Evolutionary conservation across 2,329 filamentous ascomycete species (phyloP), one percentile per base, ranked within the genome.

Genomic region (Ophiostoma piceae): DNA sequence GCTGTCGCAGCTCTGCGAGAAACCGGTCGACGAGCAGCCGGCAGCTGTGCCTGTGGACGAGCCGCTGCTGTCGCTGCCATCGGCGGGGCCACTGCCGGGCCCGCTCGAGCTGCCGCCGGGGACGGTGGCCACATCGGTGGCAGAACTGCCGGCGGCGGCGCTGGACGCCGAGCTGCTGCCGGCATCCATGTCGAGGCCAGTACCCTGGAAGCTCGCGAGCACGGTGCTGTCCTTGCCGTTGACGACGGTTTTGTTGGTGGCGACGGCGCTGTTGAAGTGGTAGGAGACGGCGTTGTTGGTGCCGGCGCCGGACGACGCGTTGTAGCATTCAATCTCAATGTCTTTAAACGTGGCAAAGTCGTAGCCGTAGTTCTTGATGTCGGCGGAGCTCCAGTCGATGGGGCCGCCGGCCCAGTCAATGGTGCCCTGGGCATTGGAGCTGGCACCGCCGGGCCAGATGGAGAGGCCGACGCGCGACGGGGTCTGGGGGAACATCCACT

Each of bases 381-480:
- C 74, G 16, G 70, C 91, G 73, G 86, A 87, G 77, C 91, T 82
- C 94, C 95, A 99, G 83, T 96, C 85, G 73, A 99, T 94, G 68
- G 86, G 81, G 75, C 95, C 95, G 77, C 95, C 95, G 22, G 94
- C 92, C 95, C 95, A 99, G 69, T 89, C 84, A 74, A 97, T 86
- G 43, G 95, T 98, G 70, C 95, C 95, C 78, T 91, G 77, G 57
- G 87, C 90, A 79, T 97, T 97, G 77, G 84, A 85, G 11, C 87
- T 80, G 66, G 91, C 86, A 77, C 95, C 95, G 76, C 92, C 95
- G 57, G 95, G 95, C 95, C 95, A 99, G 76, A 99, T 88, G 19
- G 95, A 98, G 67, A 99, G 85, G 83, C 97, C 92, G 68, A 99
- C 87, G 75, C 94, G 92, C 19, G 94, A 82, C 3, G 95, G 95